phyloP scores from a whole-genome alignment of 192 early-diverging fungal species.

The Hyaloraphidium curvatum region DNA sequence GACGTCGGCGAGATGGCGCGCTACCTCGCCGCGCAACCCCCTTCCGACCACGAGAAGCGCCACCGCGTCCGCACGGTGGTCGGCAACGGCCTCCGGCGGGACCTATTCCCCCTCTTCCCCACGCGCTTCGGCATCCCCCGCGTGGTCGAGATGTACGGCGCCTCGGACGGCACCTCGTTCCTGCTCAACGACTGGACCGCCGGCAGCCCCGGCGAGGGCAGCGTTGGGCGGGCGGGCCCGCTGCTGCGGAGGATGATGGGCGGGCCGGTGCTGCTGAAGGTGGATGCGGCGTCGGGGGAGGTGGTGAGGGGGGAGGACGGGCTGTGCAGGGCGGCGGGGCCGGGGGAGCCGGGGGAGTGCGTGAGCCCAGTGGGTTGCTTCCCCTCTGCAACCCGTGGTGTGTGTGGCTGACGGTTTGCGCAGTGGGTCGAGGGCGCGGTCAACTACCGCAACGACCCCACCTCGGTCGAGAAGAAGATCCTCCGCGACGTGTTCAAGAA shows the following conservation, averaged over 20 bases:
- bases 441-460: constrained; percentile 1
- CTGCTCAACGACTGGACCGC: not conserved
- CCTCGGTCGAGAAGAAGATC: not conserved
- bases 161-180: not conserved
- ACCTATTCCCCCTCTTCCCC: not conserved
- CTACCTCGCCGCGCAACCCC: constrained; percentile 1
- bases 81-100: not conserved
- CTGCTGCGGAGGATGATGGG: not conserved
- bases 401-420: not conserved
- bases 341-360: not conserved
- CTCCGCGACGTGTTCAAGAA: not conserved
- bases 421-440: not conserved
- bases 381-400: not conserved
- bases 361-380: not conserved
- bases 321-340: not conserved
- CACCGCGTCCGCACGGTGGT: not conserved
- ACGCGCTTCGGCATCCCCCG: not conserved
- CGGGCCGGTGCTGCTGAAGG: not conserved
- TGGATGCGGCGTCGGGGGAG: not conserved
- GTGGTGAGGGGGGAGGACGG: not conserved
- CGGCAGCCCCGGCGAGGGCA: not conserved
- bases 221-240: not conserved
- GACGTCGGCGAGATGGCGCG: not conserved
- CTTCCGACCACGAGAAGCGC: not conserved
- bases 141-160: not conserved